Conservation (phyloP, 306 rosid genomes). For the Sicyos edulis region DNA sequence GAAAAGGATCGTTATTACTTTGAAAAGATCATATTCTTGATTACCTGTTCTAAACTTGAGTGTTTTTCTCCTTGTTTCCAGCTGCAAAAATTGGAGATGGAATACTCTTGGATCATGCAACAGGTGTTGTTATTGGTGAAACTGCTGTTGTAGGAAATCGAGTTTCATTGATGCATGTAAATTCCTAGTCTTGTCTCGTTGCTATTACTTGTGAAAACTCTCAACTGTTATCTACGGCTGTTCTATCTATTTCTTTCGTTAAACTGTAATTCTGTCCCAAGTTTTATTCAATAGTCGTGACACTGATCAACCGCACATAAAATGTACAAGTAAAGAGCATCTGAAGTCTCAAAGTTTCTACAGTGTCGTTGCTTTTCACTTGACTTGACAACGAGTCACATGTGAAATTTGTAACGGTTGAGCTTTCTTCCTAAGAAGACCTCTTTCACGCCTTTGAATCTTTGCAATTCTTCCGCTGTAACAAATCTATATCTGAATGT, state of each 20-base stretch:
- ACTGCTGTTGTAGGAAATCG: conserved; percentile 87
- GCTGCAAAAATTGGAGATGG: conserved; percentile 96
- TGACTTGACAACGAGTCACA: not conserved
- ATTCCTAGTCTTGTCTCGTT: conserved; percentile 25
- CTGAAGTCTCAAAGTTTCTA: too few species aligned
- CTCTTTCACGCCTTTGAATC: not conserved
- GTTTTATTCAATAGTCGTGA: too few species aligned
- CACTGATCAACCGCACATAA: too few species aligned
- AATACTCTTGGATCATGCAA: conserved; percentile 86
- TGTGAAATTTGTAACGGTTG: not conserved
- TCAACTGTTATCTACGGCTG: not conserved
- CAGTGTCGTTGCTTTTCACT: not conserved
- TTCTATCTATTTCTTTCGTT: not conserved
- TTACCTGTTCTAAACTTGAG: conserved; percentile 4
- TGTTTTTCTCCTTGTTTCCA: conserved; percentile 22
- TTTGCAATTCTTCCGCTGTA: not conserved
- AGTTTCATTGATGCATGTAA: conserved; percentile 93
- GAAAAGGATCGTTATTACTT: not conserved
- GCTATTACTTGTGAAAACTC: conserved; percentile 5
- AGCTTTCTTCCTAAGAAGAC: not conserved
- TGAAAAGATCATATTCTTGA: not conserved
- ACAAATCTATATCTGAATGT: not conserved
- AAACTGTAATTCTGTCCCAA: too few species aligned
- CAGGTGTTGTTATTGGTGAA: conserved; percentile 97
- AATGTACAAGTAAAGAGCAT: too few species aligned